Conservation (phyloP, 768 basidiomycete species). For the Sarcodon sp. region DNA sequence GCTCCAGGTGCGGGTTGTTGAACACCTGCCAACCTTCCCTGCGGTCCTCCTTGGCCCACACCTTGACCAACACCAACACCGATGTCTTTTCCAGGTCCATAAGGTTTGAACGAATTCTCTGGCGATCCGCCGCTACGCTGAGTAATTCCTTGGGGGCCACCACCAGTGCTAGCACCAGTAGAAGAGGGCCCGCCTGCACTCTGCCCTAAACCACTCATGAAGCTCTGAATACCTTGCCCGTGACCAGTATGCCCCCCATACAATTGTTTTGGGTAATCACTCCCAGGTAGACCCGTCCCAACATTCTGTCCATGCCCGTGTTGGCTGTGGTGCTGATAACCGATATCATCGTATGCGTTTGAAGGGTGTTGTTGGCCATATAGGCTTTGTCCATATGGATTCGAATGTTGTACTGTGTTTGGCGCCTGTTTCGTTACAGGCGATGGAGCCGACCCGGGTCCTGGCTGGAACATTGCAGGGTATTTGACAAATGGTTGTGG, state of each 20-base stretch:
- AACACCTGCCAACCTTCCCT: conserved; percentile 23
- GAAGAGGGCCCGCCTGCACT: conserved; percentile 21
- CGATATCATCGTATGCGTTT: conserved; percentile 35
- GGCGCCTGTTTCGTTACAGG: conserved; percentile 57
- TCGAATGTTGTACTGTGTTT: conserved; percentile 37
- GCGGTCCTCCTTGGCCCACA: conserved; percentile 26
- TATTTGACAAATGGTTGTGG: conserved; percentile 71
- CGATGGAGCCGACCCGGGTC: conserved; percentile 52
- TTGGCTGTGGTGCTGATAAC: conserved; percentile 40
- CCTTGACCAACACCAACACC: conserved; percentile 29
- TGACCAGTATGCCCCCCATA: conserved; percentile 25
- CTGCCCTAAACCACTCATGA: conserved; percentile 54
- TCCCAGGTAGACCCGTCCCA: conserved; percentile 22
- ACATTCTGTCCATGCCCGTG: conserved; percentile 36
- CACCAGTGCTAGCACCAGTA: conserved; percentile 9
- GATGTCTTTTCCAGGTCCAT: conserved; percentile 48
- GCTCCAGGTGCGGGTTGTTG: conserved; percentile 28
- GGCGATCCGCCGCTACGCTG: conserved; percentile 47
- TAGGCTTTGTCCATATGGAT: conserved; percentile 49
- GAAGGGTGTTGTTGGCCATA: conserved; percentile 53
- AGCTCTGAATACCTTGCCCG: conserved; percentile 53
- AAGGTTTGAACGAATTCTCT: conserved; percentile 67
- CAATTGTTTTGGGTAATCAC: conserved; percentile 32
- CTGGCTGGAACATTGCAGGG: conserved; percentile 62
- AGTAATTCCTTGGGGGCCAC: conserved; percentile 24